Percentiles rank a stretch among this genome's conserved stretches.
Evolutionary conservation across 1,284 basidiomycete species (phyloP).

Genomic region (Sparassis latifolia): DNA sequence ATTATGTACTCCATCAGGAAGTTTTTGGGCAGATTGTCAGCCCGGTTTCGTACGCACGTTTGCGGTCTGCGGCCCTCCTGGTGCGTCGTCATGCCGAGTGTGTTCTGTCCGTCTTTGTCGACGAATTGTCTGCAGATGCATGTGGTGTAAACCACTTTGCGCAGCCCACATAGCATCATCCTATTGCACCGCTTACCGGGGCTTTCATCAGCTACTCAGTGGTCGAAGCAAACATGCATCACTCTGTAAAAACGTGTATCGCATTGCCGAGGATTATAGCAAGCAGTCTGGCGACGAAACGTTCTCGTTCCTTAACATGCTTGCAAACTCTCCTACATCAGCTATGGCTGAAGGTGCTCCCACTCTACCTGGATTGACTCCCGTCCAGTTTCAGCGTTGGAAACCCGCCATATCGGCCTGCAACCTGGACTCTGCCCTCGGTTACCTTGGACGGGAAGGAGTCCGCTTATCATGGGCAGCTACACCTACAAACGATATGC

Average conservation of each 20-base stretch:
- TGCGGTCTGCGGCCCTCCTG: no score
- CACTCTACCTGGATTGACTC: neutral
- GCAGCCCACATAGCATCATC: no score
- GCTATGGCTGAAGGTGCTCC: neutral
- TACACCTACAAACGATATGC: no score
- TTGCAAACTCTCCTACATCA: neutral
- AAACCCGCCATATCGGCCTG: constrained; percentile 4
- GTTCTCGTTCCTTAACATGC: constrained; percentile 1
- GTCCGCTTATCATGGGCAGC: no score
- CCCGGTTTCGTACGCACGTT: no score
- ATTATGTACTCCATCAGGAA: no score
- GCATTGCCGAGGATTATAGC: constrained; percentile 5
- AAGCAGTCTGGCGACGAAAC: constrained; percentile 2
- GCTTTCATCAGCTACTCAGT: neutral
- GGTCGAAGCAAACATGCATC: neutral
- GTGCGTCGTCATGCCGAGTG: no score
- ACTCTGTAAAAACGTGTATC: neutral
- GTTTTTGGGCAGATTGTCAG: no score
- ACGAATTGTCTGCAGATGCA: constrained; percentile 10
- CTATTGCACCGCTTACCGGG: no score
- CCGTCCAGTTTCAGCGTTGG: constrained; percentile 8
- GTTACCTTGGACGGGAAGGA: no score
- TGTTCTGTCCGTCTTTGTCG: no score
- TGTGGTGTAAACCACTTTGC: constrained; percentile 13
- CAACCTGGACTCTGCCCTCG: constrained; percentile 5